Base-by-base conservation (phyloP, 2,329 filamentous ascomycete genomes). In the Westerdykella ornata region DNA sequence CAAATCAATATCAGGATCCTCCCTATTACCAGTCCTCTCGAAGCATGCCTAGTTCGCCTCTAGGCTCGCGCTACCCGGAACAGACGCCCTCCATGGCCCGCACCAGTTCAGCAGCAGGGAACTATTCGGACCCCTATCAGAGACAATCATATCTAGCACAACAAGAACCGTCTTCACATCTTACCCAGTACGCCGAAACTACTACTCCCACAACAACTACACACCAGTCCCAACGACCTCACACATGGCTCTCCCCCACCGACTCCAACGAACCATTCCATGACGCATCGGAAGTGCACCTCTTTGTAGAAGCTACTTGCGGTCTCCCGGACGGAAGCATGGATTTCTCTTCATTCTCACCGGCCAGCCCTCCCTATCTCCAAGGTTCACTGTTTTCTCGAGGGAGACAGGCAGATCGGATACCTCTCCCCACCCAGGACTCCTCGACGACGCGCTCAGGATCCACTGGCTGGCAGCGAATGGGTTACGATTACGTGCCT, bases 251-350 rank as follows among this genome's bases (percentile, higher is more conserved):
- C 5, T 63, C 62, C 12, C 57, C 59, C 1, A 62, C 57, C 3
- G 34, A 29, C 5, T 14, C 13, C 8, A 18, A 16, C 2, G 62
- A 65, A 26, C 54, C 63, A 9, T 65, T 66, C 38, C 53, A 57
- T 7, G 57, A 65, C 39, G 45, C 56, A 11, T 58, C 59, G 8
- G 59, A 68, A 22, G 65, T 65, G 28, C 62, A 63, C 29, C 54
- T 67, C 1, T 68, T 68, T 35, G 65, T 58, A 16, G 63, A 67
- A 52, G 65, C 65, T 14, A 68, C 62, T 11, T 59, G 56, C 22
- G 62, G 63, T 1, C 51, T 66, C 7, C 49, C 59, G 13, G 52
- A 52, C 18, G 56, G 41, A 14, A 19, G 14, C 11, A n/a, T 35
- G 28, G 47, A 57, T 17, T 47, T 55, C n/a, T 60, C 61, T n/a